Evolutionary conservation across 192 early-diverging fungal genomes (phyloP), one percentile per base, ranked within the genome.

Genomic region (Allomyces macrogynus): DNA sequence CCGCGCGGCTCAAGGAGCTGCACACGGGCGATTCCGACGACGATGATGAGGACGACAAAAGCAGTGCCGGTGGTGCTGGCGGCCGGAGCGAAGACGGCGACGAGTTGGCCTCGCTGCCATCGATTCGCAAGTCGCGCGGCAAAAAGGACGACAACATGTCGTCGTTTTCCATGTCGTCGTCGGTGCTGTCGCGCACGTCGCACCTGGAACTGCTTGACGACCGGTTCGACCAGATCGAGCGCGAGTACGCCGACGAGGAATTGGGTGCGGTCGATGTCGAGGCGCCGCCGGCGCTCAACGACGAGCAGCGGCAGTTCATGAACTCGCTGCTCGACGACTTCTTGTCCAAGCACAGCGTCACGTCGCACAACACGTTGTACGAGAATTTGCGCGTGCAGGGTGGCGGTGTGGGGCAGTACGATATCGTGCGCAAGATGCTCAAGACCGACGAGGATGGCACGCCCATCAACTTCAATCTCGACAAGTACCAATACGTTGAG

Each of bases 151-250:
- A 61, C 70, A 23, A 75, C 79, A n/a, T n/a, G 49, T 57, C 49
- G 49, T 57, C 84, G 2, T 76, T 77, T 22, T 94, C 93, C 11
- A 91, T 96, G 89, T 86, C 91, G 1, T 92, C 92, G 20, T 91
- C 91, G 8, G 84, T 86, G 57, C 88, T 96, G 89, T 88, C 84
- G 75, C 85, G 95, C 72, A 96, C 93, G 71, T 84, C 86, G 57
- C 85, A 92, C 66, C 76, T 99, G 23, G 87, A 86, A 9, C 77
- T 91, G 22, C 74, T 98, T 61, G 95, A 98, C 80, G 91, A 95
- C 67, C 86, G 85, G 67, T 98, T 94, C 75, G 95, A 98, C 69
- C 75, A 84, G 72, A 73, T 91, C 25, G 64, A 57, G 16, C 49
- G 49, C 49, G 49, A 25, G 61, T 23, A 62, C 61, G 61, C 23